Evolutionary conservation across 495 filamentous ascomycete genomes (phyloP), one percentile per base, ranked within the genome.

Genomic region (Penicillium arizonense): DNA sequence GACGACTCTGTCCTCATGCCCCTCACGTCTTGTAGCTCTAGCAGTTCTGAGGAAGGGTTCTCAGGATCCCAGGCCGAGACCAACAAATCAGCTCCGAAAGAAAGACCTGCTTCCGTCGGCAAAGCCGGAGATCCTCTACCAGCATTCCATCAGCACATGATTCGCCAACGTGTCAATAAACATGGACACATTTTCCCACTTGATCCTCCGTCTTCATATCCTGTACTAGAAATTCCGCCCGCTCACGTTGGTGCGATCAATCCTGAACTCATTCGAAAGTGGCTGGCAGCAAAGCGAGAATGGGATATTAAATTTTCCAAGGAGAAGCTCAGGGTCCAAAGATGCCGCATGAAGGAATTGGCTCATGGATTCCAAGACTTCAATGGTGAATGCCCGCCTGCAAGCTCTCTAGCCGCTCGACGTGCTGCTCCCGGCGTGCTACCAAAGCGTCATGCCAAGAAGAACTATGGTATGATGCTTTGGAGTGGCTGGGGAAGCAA

Each of bases 401-500:
- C 92, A 7, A 89, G 86, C 28, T 89, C 93, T 0, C 72, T 96
- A 5, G 92, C 87, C 20, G 87, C 90, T 2, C 72, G 91, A 45
- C 76, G 81, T 51, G 71, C 74, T 40, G 76, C 79, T 28, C 77
- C 75, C 16, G 77, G 73, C 7, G 74, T 79, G 34, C 56, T 81
- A 36, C 84, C 81, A 50, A 81, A 80, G 58, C 80, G 65, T 44
- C 59, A 54, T 11, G 55, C 52, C 6, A 67, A 70, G 38, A 83
- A 79, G 69, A 87, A 87, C 58, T 83, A 85, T 64, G 91, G 90
- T 3, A 76, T 96, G 69, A 82, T 83, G 30, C 68, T 96, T 28
- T 97, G 92, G 92, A 86, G 82, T 39, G 71, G 83, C 10, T 91
- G 91, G 87, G 92, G 88, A 10, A 90, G 86, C 55, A 94, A 86